Percentiles rank a stretch among this genome's conserved stretches.
Conservation (phyloP, 2,329 filamentous ascomycete species). For the Colletotrichum sp. region DNA sequence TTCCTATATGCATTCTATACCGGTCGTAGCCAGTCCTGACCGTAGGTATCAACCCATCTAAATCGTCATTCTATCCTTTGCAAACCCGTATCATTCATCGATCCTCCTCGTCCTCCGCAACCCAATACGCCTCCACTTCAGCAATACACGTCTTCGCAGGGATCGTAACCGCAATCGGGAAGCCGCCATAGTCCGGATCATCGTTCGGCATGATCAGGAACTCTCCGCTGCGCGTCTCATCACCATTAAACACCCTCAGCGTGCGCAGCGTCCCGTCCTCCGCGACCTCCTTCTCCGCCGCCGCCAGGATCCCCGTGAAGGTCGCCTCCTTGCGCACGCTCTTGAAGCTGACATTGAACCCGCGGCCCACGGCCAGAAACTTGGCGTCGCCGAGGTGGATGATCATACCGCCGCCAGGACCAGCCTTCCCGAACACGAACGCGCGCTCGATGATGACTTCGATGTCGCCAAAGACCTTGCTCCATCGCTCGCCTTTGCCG, state of each 20-base stretch:
- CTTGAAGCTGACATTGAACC: constrained; percentile 41
- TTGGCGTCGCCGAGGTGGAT: constrained; percentile 38
- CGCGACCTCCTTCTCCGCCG: constrained; percentile 40
- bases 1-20: background rate
- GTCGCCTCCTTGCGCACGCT: constrained; percentile 34
- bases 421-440: constrained; percentile 45
- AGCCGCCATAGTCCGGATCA: constrained; percentile 60
- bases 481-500: constrained; percentile 30
- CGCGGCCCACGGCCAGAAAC: constrained; percentile 41
- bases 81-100: background rate
- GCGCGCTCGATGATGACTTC: constrained; percentile 40
- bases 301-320: constrained; percentile 41
- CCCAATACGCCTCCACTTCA: constrained; percentile 42
- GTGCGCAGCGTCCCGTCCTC: constrained; percentile 36
- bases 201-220: constrained; percentile 61
- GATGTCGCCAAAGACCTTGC: constrained; percentile 33
- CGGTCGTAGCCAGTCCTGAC: background rate
- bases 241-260: constrained; percentile 39
- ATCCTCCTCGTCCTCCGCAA: constrained; percentile 31
- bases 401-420: constrained; percentile 41
- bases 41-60: background rate
- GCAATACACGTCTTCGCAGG: constrained; percentile 55
- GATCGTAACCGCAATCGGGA: constrained; percentile 59
- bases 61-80: background rate
- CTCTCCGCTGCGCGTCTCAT: constrained; percentile 47